phyloP scores from a whole-genome alignment of 495 filamentous ascomycete species.

The Bacidia rubella region DNA sequence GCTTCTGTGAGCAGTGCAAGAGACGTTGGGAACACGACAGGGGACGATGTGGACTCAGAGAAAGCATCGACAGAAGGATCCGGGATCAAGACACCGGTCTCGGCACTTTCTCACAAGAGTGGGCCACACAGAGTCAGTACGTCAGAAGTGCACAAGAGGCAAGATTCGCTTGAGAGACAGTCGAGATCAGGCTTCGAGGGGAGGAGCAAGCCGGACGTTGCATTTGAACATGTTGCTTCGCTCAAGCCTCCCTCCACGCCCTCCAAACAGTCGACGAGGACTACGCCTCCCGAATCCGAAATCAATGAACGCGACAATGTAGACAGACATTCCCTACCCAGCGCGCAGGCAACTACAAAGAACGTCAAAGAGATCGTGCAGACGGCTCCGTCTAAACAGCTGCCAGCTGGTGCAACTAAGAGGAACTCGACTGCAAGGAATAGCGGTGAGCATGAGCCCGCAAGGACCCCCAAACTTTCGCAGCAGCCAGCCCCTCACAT shows the following conservation, averaged over 20 bases:
- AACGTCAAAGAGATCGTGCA: neutral
- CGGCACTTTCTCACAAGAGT: constrained; percentile 12
- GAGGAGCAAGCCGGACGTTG: neutral
- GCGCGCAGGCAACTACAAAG: neutral
- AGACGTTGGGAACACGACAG: constrained; percentile 33
- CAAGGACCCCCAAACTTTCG: neutral
- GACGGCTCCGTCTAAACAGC: neutral
- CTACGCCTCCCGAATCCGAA: neutral
- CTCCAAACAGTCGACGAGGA: neutral
- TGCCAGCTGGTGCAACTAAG: neutral
- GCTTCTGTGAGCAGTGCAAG: constrained; percentile 62
- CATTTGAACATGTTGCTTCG: constrained; percentile 18
- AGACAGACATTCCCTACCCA: no score
- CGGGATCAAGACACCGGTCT: constrained; percentile 29
- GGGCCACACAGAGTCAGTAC: neutral
- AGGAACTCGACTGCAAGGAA: neutral
- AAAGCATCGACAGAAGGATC: constrained; percentile 24
- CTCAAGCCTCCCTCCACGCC: constrained; percentile 21
- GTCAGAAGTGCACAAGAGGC: constrained; percentile 16
- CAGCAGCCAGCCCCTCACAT: neutral
- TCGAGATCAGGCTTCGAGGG: neutral
- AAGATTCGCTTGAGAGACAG: neutral
- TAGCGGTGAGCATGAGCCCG: neutral
- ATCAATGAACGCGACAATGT: neutral
- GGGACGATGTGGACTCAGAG: constrained; percentile 26